Evolutionary conservation across 495 filamentous ascomycete species (phyloP), one percentile per base, ranked within the genome.

Genomic region (Lophium mytilinum): DNA sequence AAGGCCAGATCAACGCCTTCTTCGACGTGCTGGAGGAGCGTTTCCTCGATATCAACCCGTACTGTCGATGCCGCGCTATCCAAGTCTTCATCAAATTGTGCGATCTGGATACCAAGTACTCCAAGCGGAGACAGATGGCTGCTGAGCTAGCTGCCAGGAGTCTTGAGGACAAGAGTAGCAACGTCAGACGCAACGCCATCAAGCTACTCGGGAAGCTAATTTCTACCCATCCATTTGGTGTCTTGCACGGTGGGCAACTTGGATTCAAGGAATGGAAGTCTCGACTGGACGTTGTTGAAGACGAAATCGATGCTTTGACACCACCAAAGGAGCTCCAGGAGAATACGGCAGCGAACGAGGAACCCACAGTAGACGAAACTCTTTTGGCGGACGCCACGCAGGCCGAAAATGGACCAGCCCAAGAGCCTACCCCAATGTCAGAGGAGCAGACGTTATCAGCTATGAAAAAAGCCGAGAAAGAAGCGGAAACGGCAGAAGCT

Each of bases 81-180:
- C 93, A 99, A 64, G 92, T 97, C 5, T 95, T 89, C 65, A 80
- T 88, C 73, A 92, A 86, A 58, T 79, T 99, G 3, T 96, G 90
- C 63, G 89, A 95, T 33, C 77, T 98, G 33, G 88, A 95, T 43
- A 87, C 89, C 49, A 99, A 97, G 66, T 93, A 66, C 89, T 55
- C 89, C 15, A 96, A 96, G 73, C 80, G 90, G 37, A 78, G 93
- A 58, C 91, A 96, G 70, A 82, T 79, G 57, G 90, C 83, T 0
- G 87, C 94, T 14, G 88, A 94, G 64, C 73, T 96, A 11, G 90
- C 93, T 7, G 82, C 87, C 39, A 79, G 87, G 61, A 96, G 91
- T 66, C 75, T 99, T 19, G 88, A 95, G 69, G 93, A 99, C 73
- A 99, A 95, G 75, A 97, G 93, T 70, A 97, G 94, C 69, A 92